These are phyloP conservation scores for Prunus yedoensis DNA, from an alignment of 331 rosid genomes.

Conservation along the genomic window DNA sequence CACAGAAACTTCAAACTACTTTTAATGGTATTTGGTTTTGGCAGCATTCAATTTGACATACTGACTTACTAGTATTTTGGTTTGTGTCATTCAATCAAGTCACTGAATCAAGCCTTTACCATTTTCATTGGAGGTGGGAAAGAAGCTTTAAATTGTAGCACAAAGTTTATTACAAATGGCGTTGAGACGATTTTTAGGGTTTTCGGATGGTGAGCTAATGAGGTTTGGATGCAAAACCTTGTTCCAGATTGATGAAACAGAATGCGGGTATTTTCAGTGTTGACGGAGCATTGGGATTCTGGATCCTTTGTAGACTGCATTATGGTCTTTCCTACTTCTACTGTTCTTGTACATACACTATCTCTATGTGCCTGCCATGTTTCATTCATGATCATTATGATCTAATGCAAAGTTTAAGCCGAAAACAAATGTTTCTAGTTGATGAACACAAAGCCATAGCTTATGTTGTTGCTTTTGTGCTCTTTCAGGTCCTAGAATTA, in stretches of 20 bases:
- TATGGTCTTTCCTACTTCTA: constrained; percentile 52
- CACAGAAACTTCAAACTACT: no score
- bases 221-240: constrained; percentile 80
- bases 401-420: not conserved
- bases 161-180: constrained; percentile 46
- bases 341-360: not conserved
- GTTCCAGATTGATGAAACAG: constrained; percentile 79
- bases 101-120: not conserved
- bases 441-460: not conserved
- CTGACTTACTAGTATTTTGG: not conserved
- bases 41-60: not conserved
- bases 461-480: constrained; percentile 20
- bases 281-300: constrained; percentile 81
- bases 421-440: not conserved
- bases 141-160: constrained; percentile 15
- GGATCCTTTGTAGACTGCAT: constrained; percentile 82
- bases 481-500: constrained; percentile 78
- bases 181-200: constrained; percentile 62
- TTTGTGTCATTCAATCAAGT: not conserved
- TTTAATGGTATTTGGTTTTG: not conserved
- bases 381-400: not conserved
- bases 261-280: constrained; percentile 64
- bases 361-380: not conserved
- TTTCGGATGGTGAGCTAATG: constrained; percentile 73
- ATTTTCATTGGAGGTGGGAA: not conserved